These are phyloP conservation scores for Cadophora sp. DNA, from an alignment of 2,329 filamentous ascomycete genomes.

Conservation along the genomic window DNA sequence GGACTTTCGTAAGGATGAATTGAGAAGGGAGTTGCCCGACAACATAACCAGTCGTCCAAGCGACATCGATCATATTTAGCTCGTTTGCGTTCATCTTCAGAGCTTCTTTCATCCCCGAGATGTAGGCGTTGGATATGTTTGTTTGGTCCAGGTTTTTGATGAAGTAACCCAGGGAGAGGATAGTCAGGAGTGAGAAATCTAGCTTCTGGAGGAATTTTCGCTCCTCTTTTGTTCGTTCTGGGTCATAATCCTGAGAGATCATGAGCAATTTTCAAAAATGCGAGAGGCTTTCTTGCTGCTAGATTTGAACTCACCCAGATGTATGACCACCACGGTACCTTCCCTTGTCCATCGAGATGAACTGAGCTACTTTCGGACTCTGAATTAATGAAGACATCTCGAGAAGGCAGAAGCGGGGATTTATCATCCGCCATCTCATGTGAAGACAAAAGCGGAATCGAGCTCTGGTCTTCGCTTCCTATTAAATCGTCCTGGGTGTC, in stretches of 20 bases:
- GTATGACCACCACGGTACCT: slow-evolving; percentile 40
- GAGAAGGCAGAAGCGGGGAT: not conserved
- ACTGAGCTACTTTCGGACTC: slow-evolving; percentile 26
- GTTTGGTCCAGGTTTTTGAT: slow-evolving; percentile 43
- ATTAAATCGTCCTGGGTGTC: not conserved
- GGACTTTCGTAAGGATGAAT: slow-evolving; percentile 50
- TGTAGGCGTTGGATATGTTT: slow-evolving; percentile 49
- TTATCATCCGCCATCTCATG: slow-evolving; percentile 10
- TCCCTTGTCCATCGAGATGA: slow-evolving; percentile 18
- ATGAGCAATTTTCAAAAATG: too few species aligned
- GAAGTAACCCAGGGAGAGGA: slow-evolving; percentile 42
- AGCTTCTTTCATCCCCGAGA: slow-evolving; percentile 56
- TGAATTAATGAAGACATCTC: not conserved
- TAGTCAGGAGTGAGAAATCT: slow-evolving; percentile 40
- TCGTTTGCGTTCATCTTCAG: slow-evolving; percentile 54
- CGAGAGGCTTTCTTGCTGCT: not conserved
- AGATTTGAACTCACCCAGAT: slow-evolving; percentile 34
- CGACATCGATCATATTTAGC: slow-evolving; percentile 48
- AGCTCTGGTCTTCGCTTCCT: not conserved
- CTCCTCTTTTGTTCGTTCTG: slow-evolving; percentile 32
- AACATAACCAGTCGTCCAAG: slow-evolving; percentile 62
- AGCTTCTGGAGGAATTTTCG: slow-evolving; percentile 41
- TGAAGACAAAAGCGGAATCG: not conserved
- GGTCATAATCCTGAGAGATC: slow-evolving; percentile 33
- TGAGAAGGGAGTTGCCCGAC: slow-evolving; percentile 53